phyloP scores from a whole-genome alignment of 208 protist species.

The Trypanosoma vivax region DNA sequence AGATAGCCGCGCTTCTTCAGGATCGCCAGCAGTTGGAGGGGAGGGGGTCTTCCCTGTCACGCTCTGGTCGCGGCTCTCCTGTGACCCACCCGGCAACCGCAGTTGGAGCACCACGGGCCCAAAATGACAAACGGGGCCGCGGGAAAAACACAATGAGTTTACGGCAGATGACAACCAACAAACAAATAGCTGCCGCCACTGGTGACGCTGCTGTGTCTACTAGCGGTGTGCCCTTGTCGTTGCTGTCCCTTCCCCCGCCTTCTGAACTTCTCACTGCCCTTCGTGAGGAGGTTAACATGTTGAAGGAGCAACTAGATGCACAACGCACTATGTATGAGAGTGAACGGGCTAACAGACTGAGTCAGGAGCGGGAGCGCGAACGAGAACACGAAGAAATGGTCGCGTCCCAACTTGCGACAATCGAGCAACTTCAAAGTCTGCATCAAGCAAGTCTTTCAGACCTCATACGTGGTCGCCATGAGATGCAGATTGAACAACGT shows the following conservation, averaged over 20 bases:
- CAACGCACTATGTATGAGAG: constrained; percentile 55
- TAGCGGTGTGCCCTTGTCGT: constrained; percentile 1
- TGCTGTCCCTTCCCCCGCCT: constrained; percentile 4
- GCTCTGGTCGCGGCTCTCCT: too few species aligned
- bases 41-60: too few species aligned
- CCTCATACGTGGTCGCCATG: constrained; percentile 49
- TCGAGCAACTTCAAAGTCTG: constrained; percentile 39
- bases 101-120: too few species aligned
- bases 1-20: constrained; percentile 29
- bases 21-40: constrained; percentile 23
- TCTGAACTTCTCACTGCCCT: constrained; percentile 39
- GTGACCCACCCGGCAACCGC: too few species aligned
- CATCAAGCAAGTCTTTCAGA: constrained; percentile 49
- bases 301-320: constrained; percentile 55
- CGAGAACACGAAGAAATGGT: constrained; percentile 25
- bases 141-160: constrained; percentile 18
- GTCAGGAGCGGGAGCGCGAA: constrained; percentile 25
- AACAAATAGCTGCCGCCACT: not conserved
- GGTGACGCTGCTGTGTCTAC: not conserved
- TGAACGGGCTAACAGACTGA: constrained; percentile 32
- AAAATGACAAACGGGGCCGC: too few species aligned
- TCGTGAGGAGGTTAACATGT: constrained; percentile 39
- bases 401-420: constrained; percentile 22
- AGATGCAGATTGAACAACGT: constrained; percentile 30
- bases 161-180: not conserved